These are phyloP conservation scores for Tephrocybe sp. DNA, from an alignment of 768 basidiomycete species.

Conservation along the genomic window DNA sequence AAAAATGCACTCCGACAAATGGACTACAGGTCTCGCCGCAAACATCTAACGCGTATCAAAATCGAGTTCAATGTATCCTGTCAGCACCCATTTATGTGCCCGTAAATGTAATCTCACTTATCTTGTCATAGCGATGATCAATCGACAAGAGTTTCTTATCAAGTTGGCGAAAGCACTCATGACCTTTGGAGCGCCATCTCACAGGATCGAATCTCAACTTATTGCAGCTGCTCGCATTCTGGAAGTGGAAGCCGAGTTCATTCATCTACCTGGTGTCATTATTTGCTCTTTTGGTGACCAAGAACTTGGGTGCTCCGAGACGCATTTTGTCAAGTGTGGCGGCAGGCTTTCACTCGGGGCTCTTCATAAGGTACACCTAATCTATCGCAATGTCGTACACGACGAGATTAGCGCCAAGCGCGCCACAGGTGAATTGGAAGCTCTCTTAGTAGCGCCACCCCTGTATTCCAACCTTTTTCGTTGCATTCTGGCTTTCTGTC, in stretches of 20 bases:
- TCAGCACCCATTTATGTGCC: conserved; percentile 27
- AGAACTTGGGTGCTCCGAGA: conserved; percentile 86
- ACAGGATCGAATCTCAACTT: conserved; percentile 91
- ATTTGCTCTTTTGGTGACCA: conserved; percentile 89
- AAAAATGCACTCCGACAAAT: conserved; percentile 58
- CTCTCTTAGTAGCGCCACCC: conserved; percentile 60
- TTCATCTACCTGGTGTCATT: conserved; percentile 77
- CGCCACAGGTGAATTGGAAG: conserved; percentile 62
- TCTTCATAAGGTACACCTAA: conserved; percentile 78
- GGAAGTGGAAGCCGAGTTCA: conserved; percentile 89
- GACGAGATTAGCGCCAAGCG: conserved; percentile 85
- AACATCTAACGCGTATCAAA: conserved; percentile 58
- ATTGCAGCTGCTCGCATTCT: conserved; percentile 85
- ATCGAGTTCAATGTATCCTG: conserved; percentile 78
- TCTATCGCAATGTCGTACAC: conserved; percentile 88
- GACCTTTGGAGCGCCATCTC: conserved; percentile 90
- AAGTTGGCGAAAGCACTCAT: conserved; percentile 85
- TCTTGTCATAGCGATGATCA: conserved; percentile 57
- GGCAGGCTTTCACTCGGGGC: conserved; percentile 80
- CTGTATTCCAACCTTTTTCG: conserved; percentile 62
- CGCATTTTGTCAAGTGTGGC: conserved; percentile 80
- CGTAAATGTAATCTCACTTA: conserved; percentile 5
- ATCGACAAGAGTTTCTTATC: conserved; percentile 83
- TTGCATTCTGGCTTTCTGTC: conserved; percentile 63
- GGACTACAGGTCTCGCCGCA: conserved; percentile 67